These are phyloP conservation scores for Metschnikowia orientalis DNA, from an alignment of 805 yeast genomes.

Conservation along the genomic window DNA sequence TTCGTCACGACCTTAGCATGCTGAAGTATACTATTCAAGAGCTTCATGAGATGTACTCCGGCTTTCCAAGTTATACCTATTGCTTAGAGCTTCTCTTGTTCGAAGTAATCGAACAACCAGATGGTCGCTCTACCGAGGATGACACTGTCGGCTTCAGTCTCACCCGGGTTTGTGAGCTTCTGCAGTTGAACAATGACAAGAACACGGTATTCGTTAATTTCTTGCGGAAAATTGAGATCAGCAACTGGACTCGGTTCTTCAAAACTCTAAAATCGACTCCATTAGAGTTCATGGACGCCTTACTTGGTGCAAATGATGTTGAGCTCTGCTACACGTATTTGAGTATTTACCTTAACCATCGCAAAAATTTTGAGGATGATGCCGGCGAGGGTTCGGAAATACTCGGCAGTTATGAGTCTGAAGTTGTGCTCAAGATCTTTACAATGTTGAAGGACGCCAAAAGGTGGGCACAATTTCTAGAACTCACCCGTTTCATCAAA, in stretches of 20 bases:
- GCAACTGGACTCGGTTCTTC: constrained; percentile 51
- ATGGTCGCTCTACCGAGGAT: no score
- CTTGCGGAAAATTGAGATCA: constrained; percentile 55
- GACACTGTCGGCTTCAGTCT: constrained; percentile 3
- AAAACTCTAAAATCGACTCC: constrained; percentile 40
- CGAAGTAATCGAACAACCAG: constrained; percentile 18
- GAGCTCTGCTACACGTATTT: constrained; percentile 49
- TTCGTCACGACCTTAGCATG: constrained; percentile 41
- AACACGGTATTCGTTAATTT: constrained; percentile 47
- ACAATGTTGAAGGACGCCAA: constrained; percentile 38
- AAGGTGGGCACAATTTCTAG: constrained; percentile 51
- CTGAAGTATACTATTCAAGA: constrained; percentile 17
- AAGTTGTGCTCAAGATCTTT: constrained; percentile 41
- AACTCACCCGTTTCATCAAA: constrained; percentile 50
- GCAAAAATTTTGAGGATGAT: constrained; percentile 27
- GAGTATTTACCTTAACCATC: constrained; percentile 49
- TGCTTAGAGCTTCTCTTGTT: constrained; percentile 48
- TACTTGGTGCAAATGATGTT: constrained; percentile 39
- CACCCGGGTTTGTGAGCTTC: constrained; percentile 14
- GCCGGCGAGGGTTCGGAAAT: constrained; percentile 5
- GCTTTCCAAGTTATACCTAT: constrained; percentile 42
- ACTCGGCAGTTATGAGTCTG: constrained; percentile 30
- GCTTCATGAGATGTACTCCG: constrained; percentile 33
- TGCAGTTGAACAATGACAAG: constrained; percentile 15
- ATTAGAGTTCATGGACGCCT: constrained; percentile 39